Evolutionary conservation across 768 basidiomycete species (phyloP).

Genomic region (Lactarius hatsudake): DNA sequence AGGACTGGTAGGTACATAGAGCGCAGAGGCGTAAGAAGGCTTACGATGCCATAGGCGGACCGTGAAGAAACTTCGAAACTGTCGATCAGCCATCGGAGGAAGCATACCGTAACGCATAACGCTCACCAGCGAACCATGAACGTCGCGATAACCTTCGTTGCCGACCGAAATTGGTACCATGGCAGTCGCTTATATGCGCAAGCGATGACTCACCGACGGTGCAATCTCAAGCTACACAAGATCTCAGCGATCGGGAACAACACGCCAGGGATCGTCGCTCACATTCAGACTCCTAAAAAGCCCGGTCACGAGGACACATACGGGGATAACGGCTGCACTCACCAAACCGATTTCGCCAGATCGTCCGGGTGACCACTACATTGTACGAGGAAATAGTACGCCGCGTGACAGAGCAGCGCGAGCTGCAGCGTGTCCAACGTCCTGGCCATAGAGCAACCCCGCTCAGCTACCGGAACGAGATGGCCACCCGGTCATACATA

Average conservation of each 20-base stretch:
- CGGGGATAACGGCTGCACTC: background rate
- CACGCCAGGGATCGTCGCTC: background rate
- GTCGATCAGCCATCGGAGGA: background rate
- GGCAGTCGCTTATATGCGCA: background rate
- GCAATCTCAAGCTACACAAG: conserved; percentile 13
- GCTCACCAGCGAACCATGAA: conserved; percentile 14
- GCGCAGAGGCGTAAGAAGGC: background rate
- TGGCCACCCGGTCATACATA: background rate
- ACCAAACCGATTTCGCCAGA: conserved; percentile 6
- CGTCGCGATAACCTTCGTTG: conserved; percentile 10
- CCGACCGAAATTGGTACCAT: background rate
- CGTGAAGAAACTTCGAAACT: conserved; percentile 9
- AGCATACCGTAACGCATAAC: background rate
- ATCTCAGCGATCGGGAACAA: background rate
- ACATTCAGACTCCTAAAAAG: conserved; percentile 11
- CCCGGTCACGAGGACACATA: too few relatives aligned
- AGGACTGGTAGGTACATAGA: background rate
- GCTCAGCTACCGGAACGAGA: background rate
- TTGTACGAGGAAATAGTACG: conserved; percentile 10
- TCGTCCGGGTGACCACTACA: background rate
- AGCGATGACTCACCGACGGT: conserved; percentile 4
- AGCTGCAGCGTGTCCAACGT: conserved; percentile 14
- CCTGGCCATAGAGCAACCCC: background rate
- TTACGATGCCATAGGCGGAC: conserved; percentile 17
- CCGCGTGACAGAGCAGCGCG: conserved; percentile 2